Base-by-base conservation (phyloP, 108 stramenopile genomes). In the Hondaea fermentalgiana region DNA sequence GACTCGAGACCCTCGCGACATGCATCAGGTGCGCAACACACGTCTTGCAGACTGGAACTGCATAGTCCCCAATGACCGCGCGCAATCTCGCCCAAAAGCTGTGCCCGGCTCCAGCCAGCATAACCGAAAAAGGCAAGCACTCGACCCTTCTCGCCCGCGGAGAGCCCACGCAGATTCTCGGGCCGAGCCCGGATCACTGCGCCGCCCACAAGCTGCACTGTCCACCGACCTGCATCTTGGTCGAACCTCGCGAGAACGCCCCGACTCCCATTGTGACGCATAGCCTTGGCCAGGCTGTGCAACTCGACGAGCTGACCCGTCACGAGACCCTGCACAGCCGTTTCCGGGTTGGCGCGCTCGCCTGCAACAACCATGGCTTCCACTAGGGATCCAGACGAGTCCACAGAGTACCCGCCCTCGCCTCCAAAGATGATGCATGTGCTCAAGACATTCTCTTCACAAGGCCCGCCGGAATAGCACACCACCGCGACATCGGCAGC, bases 1-100 rank as follows among this genome's bases (percentile, higher is more conserved):
- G 21, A 59, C 45, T 89, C 89, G 19, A 91, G 51, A 0, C 76
- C 53, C 51, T 55, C 71, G 47, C 87, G 72, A 4, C 72, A 58
- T 4, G 44, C 71, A n/a, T 35, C 10, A 0, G 53, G 57, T 4
- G 43, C 29, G 28, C 28, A 72, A 42, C 53, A n/a, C 28, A 91
- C 17, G 72, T 91, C 90, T 17, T 5, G 45, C 29, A 89, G 42
- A 44, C 21, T 21, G 4, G 88, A 83, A 4, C 57, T 53, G 57
- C 88, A 91, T 12, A 91, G 29, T 10, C 90, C 90, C 90, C 90
- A 91, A 47, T 91, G 90, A 5, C 90, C 90, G 5, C 88, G 42
- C 23, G 72, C 72, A 59, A 89, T 91, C 88, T 91, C 90, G 6
- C 90, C 90, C 35, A 91, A 88, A 5, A 91, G 58, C 72, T 91